Percentiles rank a stretch among this genome's conserved stretches.
Evolutionary conservation across 2,329 filamentous ascomycete genomes (phyloP).

Genomic region (Penicillium sp.): DNA sequence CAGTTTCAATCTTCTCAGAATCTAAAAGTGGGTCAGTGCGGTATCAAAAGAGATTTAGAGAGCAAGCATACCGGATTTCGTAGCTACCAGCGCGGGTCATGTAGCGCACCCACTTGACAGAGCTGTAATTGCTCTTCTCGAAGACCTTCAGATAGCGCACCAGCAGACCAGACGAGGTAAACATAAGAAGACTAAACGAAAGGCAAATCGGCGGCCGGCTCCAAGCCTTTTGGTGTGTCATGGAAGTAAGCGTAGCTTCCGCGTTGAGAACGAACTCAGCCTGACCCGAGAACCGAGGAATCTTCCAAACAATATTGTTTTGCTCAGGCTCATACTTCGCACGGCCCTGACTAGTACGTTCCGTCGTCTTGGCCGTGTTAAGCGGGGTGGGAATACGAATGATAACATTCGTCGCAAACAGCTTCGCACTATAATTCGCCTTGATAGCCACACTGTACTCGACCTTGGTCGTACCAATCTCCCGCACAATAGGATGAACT

Average conservation of each 20-base stretch:
- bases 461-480: constrained; percentile 94
- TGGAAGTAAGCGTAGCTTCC: constrained; percentile 88
- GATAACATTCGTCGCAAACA: constrained; percentile 95
- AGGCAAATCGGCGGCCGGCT: constrained; percentile 87
- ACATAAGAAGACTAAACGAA: constrained; percentile 95
- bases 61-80: constrained; percentile 73
- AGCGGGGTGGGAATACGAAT: constrained; percentile 92
- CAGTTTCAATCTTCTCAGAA: background rate
- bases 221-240: constrained; percentile 99
- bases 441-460: constrained; percentile 98
- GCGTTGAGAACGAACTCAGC: constrained; percentile 93
- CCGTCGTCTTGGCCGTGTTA: constrained; percentile 91
- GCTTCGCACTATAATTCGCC: constrained; percentile 92
- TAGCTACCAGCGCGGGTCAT: constrained; percentile 98
- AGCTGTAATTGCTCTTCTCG: constrained; percentile 98
- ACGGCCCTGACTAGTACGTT: constrained; percentile 91
- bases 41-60: background rate
- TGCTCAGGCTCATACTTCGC: constrained; percentile 98
- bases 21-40: background rate
- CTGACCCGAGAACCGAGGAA: constrained; percentile 96
- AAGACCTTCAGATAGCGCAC: constrained; percentile 98
- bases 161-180: constrained; percentile 87
- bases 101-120: constrained; percentile 98
- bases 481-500: constrained; percentile 97
- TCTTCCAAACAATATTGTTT: constrained; percentile 99